Percentiles rank a stretch among this genome's conserved stretches.
Conservation (phyloP, 768 basidiomycete species). For the Leccinum variicolor region DNA sequence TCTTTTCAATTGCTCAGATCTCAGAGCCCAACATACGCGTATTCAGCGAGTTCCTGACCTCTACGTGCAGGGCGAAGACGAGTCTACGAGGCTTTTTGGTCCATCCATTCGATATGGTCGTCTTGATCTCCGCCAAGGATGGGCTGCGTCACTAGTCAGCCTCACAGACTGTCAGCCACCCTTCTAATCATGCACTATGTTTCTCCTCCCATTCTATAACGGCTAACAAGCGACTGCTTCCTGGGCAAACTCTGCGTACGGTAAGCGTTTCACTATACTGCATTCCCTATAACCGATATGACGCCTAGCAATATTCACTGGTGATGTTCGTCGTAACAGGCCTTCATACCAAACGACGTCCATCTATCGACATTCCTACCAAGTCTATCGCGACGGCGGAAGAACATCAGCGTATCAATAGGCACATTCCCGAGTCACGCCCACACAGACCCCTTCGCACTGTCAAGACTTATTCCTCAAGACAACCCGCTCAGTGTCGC, state of each 20-base stretch:
- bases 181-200: background rate
- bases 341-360: slow-evolving; percentile 23
- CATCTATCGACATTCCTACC: background rate
- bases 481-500: background rate
- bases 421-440: background rate
- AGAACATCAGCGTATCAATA: background rate
- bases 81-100: no score
- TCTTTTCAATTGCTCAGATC: no score
- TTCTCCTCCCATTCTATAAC: background rate
- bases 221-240: background rate
- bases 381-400: background rate
- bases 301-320: slow-evolving; percentile 6
- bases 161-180: slow-evolving; percentile 18
- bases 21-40: no score
- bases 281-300: slow-evolving; percentile 11
- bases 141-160: slow-evolving; percentile 14
- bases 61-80: no score
- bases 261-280: slow-evolving; percentile 10
- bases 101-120: background rate
- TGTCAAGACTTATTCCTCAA: background rate
- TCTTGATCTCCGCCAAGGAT: background rate
- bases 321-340: slow-evolving; percentile 24
- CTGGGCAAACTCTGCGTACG: background rate
- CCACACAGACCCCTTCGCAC: background rate
- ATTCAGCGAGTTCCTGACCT: no score